Evolutionary conservation across 768 basidiomycete genomes (phyloP).

Genomic region (Agrocybe chaxingu): DNA sequence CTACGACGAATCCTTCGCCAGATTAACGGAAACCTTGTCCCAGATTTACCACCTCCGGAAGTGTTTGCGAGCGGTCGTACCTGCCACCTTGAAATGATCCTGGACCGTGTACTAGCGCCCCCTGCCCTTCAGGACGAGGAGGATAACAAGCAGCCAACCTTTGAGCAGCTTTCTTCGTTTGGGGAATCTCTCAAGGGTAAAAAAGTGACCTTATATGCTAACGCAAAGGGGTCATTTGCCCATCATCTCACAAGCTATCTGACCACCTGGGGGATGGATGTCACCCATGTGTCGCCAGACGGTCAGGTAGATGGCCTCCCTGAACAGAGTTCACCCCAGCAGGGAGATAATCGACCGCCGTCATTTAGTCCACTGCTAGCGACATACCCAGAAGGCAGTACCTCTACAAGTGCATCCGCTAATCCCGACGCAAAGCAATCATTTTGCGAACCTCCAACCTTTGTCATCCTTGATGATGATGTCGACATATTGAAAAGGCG

Average conservation of each 20-base stretch:
- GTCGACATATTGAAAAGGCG: conserved; percentile 74
- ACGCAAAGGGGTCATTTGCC: conserved; percentile 84
- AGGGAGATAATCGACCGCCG: conserved; percentile 6
- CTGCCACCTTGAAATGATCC: conserved; percentile 62
- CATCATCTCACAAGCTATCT: conserved; percentile 92
- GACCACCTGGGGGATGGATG: conserved; percentile 93
- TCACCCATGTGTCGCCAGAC: conserved; percentile 72
- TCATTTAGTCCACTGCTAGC: conserved; percentile 10
- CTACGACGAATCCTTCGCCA: conserved; percentile 60
- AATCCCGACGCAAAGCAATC: conserved; percentile 19
- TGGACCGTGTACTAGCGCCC: conserved; percentile 57
- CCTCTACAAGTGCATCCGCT: background rate
- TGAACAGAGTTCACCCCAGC: conserved; percentile 10
- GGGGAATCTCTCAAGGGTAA: conserved; percentile 81
- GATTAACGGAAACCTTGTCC: conserved; percentile 48
- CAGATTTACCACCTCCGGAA: conserved; percentile 42
- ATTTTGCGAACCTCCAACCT: conserved; percentile 37
- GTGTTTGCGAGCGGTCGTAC: conserved; percentile 44
- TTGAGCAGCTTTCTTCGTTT: conserved; percentile 77
- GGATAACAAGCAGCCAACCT: conserved; percentile 67
- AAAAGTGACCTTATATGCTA: conserved; percentile 81
- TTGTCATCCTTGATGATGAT: conserved; percentile 93
- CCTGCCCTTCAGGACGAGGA: conserved; percentile 47
- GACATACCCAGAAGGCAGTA: conserved; percentile 9
- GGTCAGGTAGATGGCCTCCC: conserved; percentile 41